phyloP scores from a whole-genome alignment of 495 filamentous ascomycete species.

The Penicillium fimorum region DNA sequence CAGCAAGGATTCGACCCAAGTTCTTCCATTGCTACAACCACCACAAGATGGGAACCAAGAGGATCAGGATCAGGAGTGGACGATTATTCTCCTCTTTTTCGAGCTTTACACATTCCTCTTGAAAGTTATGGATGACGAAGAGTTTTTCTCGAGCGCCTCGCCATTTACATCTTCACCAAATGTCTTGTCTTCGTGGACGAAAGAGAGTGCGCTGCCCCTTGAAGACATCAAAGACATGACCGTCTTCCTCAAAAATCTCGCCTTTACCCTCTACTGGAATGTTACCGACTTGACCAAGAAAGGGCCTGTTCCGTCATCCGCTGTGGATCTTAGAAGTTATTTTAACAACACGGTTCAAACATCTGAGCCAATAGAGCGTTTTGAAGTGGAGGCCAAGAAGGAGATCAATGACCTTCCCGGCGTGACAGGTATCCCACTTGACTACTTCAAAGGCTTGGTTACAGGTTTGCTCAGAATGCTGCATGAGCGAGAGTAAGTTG shows the following conservation, averaged over 20 bases:
- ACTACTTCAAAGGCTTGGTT: conserved; percentile 74
- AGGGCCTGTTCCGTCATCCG: conserved; percentile 41
- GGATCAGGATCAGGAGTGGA: conserved; percentile 73
- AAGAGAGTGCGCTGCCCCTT: conserved; percentile 68
- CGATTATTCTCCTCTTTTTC: conserved; percentile 82
- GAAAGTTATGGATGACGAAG: conserved; percentile 89
- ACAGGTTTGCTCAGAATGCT: conserved; percentile 84
- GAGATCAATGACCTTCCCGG: conserved; percentile 51
- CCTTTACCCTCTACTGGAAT: conserved; percentile 87
- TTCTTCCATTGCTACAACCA: conserved; percentile 56
- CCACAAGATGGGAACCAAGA: conserved; percentile 24
- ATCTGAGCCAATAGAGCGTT: conserved; percentile 24
- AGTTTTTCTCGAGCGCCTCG: conserved; percentile 47
- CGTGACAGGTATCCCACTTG: conserved; percentile 69
- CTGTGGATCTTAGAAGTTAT: conserved; percentile 54
- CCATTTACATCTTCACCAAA: conserved; percentile 36
- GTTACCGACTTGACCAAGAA: conserved; percentile 62
- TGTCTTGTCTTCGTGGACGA: conserved; percentile 46
- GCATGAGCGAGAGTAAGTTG: conserved; percentile 79
- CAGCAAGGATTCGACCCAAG: conserved; percentile 53
- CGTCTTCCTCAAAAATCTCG: conserved; percentile 87
- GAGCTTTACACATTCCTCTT: conserved; percentile 92
- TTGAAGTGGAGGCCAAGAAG: conserved; percentile 39
- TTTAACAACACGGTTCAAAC: conserved; percentile 42
- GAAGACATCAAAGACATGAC: conserved; percentile 71